phyloP scores from a whole-genome alignment of 257 asterid species.

The Mitragyna speciosa region DNA sequence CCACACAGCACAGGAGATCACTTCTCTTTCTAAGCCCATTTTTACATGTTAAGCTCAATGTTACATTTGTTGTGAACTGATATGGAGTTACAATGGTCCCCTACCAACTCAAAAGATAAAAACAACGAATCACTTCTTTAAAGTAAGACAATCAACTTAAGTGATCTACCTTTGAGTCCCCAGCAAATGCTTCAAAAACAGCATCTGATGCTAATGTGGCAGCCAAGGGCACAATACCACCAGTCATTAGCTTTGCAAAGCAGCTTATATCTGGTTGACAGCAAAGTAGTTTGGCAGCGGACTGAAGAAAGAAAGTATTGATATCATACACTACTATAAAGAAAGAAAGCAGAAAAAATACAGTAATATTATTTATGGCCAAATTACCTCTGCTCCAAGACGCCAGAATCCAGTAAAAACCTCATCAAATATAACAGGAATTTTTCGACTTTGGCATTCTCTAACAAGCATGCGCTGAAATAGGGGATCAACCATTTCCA shows the following conservation, averaged over 20 bases:
- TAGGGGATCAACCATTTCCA: constrained; percentile 93
- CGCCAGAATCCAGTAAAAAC: constrained; percentile 99
- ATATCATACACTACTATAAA: constrained; percentile 16
- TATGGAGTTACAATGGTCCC: neutral
- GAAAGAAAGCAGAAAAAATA: constrained; percentile 5
- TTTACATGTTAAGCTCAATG: neutral
- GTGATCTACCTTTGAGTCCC: constrained; percentile 78
- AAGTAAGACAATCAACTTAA: constrained; percentile 8
- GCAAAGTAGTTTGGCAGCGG: constrained; percentile 80
- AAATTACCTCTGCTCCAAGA: constrained; percentile 85
- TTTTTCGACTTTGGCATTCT: constrained; percentile 69
- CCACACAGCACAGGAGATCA: neutral
- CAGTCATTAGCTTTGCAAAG: constrained; percentile 93
- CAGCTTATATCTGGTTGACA: constrained; percentile 96
- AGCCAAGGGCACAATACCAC: constrained; percentile 94
- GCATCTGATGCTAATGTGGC: constrained; percentile 81
- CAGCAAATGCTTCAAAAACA: constrained; percentile 76
- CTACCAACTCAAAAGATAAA: neutral
- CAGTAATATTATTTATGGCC: neutral
- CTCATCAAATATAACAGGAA: constrained; percentile 94
- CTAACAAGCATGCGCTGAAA: constrained; percentile 83
- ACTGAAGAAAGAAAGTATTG: constrained; percentile 42
- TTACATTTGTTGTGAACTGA: neutral
- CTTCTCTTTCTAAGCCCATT: neutral
- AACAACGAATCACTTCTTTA: neutral